Percentiles rank a stretch among this genome's conserved stretches.
Evolutionary conservation across 257 asterid genomes (phyloP).

Genomic region (Buddleja alternifolia): DNA sequence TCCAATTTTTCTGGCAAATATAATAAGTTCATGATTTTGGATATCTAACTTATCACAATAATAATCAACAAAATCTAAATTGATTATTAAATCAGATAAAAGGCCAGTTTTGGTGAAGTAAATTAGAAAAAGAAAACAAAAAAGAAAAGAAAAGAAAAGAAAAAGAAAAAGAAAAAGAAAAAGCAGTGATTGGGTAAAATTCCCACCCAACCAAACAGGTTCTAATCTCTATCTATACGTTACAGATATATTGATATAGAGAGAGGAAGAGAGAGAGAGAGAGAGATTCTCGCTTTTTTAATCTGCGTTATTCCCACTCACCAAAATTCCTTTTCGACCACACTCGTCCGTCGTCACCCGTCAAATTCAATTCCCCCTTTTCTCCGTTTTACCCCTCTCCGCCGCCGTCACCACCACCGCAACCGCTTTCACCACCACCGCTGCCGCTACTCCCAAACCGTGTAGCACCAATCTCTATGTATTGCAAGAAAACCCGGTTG

Average conservation of each 20-base stretch:
- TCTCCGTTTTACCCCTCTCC: slow-evolving; percentile 40
- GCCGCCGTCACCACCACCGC: slow-evolving; percentile 28
- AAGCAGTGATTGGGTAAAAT: slow-evolving; percentile 18
- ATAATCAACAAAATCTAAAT: not conserved
- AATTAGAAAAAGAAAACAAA: not conserved
- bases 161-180: slow-evolving; percentile 19
- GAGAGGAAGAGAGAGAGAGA: no score
- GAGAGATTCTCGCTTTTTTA: slow-evolving; percentile 35
- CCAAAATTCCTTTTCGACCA: not conserved
- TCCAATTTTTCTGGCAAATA: not conserved
- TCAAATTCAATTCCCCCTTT: slow-evolving; percentile 29
- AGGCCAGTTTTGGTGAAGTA: not conserved
- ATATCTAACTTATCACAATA: not conserved
- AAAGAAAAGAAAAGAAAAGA: not conserved
- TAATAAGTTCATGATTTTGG: not conserved
- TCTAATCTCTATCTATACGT: slow-evolving; percentile 47
- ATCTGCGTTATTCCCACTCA: slow-evolving; percentile 12
- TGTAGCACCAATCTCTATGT: slow-evolving; percentile 46
- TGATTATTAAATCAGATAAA: not conserved
- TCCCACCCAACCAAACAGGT: slow-evolving; percentile 43
- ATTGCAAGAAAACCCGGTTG: slow-evolving; percentile 42
- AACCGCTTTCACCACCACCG: slow-evolving; percentile 11
- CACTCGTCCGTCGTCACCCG: not conserved
- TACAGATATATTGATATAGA: slow-evolving; percentile 44
- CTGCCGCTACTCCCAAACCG: slow-evolving; percentile 10